These are phyloP conservation scores for Paecilomyces dactylethromorphus DNA, from an alignment of 2,329 filamentous ascomycete species.

Conservation along the genomic window DNA sequence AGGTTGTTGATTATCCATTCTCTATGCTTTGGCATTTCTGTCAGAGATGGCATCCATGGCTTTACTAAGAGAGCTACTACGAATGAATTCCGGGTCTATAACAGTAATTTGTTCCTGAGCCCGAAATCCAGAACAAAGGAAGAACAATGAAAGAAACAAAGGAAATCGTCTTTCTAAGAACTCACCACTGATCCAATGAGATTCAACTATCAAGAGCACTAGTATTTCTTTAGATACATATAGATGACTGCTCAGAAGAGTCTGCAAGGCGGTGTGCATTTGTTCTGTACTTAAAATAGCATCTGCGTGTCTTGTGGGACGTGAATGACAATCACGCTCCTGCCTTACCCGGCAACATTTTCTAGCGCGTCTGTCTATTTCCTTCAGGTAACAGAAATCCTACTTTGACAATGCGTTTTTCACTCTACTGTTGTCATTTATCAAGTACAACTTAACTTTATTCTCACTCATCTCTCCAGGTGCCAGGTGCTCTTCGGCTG, in stretches of 20 bases:
- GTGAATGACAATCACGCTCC: not conserved
- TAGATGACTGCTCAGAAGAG: not conserved
- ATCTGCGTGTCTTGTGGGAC: not conserved
- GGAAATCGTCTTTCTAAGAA: not conserved
- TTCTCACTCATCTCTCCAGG: not conserved
- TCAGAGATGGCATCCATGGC: too few relatives aligned
- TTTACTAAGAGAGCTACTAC: too few relatives aligned
- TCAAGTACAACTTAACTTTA: not conserved
- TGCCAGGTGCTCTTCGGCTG: not conserved
- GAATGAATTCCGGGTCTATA: too few relatives aligned
- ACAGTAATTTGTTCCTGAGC: too few relatives aligned
- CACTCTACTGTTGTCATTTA: not conserved
- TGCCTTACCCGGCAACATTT: not conserved
- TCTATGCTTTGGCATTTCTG: too few relatives aligned
- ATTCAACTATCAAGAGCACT: not conserved
- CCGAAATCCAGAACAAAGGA: not conserved
- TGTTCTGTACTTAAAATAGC: not conserved
- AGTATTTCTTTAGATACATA: not conserved
- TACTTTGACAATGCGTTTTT: not conserved
- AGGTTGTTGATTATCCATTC: too few relatives aligned
- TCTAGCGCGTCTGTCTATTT: not conserved
- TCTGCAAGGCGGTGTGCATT: not conserved
- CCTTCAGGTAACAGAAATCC: not conserved
- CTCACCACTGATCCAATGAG: not conserved
- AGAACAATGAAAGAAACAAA: not conserved